Evolutionary conservation across 2,329 filamentous ascomycete genomes (phyloP).

Genomic region (Immersiporthe knoxdaviesiana): DNA sequence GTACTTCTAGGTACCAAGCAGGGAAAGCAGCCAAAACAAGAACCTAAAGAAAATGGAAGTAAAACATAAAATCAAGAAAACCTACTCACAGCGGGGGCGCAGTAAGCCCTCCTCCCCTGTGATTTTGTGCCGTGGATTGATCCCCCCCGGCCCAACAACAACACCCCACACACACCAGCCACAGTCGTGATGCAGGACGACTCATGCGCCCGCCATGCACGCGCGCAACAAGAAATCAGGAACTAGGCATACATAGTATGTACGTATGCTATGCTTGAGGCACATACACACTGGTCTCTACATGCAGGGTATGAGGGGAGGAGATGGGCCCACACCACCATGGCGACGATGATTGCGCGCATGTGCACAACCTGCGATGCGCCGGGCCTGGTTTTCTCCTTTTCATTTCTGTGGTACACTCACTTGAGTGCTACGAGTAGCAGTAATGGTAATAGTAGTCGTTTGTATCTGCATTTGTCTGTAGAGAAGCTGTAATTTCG

Average conservation of each 20-base stretch:
- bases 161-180: background rate
- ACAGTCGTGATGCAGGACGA: background rate
- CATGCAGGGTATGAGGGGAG: background rate
- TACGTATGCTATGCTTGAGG: background rate
- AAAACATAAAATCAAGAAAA: background rate
- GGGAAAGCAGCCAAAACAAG: too few relatives aligned
- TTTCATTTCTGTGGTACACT: too few relatives aligned
- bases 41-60: too few relatives aligned
- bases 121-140: constrained; percentile 1
- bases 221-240: constrained; percentile 4
- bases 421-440: too few relatives aligned
- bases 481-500: too few relatives aligned
- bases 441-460: too few relatives aligned
- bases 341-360: background rate
- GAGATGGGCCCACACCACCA: constrained; percentile 5
- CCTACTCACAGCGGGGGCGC: background rate
- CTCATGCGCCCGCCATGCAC: constrained; percentile 4
- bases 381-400: background rate
- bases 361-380: background rate
- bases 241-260: background rate
- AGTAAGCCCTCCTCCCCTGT: background rate
- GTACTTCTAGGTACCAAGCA: too few relatives aligned
- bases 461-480: background rate
- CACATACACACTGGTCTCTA: background rate
- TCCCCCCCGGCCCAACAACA: background rate